Evolutionary conservation across 768 basidiomycete genomes (phyloP).

Genomic region (Lactarius sp.): DNA sequence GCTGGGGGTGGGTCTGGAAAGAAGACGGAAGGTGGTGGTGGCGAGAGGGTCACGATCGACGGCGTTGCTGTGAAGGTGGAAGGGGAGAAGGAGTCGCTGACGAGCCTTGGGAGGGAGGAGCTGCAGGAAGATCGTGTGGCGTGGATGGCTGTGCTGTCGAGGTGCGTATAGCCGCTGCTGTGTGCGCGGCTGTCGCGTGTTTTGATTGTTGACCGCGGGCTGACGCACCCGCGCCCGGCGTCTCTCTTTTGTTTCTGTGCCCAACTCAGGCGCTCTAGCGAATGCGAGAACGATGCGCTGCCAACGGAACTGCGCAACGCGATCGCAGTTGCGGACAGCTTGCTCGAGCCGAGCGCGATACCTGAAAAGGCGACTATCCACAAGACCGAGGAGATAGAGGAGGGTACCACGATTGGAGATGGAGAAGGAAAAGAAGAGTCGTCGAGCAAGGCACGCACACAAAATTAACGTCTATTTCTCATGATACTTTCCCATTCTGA

Average conservation of each 20-base stretch:
- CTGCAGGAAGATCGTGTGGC: constrained; percentile 64
- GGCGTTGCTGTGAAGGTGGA: constrained; percentile 43
- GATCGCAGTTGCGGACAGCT: constrained; percentile 53
- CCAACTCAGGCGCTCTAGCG: constrained; percentile 37
- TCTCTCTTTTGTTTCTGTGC: background rate
- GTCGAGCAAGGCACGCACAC: constrained; percentile 15
- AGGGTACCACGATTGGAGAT: background rate
- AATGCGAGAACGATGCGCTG: constrained; percentile 51
- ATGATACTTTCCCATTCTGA: background rate
- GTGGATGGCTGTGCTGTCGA: constrained; percentile 61
- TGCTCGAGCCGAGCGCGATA: constrained; percentile 43
- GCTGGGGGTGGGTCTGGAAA: constrained; percentile 10
- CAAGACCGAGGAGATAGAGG: constrained; percentile 27
- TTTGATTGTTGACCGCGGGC: constrained; percentile 4
- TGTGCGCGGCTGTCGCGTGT: constrained; percentile 15
- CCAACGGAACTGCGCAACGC: constrained; percentile 58
- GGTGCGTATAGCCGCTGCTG: constrained; percentile 39
- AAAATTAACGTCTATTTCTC: background rate
- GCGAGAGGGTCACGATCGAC: constrained; percentile 39
- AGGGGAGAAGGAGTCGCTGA: constrained; percentile 73
- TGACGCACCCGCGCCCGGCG: background rate
- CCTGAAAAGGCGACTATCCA: constrained; percentile 14
- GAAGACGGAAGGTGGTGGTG: constrained; percentile 29
- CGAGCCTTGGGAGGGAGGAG: constrained; percentile 67
- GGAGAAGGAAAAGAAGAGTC: constrained; percentile 20